Evolutionary conservation across 1,139 yeast genomes (phyloP).

Genomic region (Zygotorulaspora mrakii): DNA sequence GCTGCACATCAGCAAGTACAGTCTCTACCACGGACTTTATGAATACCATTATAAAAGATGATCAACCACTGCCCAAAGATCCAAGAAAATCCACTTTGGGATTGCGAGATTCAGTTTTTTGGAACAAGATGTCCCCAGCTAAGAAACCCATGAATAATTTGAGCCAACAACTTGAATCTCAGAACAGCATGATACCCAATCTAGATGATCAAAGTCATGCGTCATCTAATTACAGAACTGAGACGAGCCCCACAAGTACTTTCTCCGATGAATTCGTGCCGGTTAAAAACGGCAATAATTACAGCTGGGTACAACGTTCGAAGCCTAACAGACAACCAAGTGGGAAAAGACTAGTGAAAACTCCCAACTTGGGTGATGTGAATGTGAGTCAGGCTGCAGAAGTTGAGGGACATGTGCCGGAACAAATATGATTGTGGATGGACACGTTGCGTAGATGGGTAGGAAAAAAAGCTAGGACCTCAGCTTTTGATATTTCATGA

Average conservation of each 20-base stretch:
- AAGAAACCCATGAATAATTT: constrained; percentile 7
- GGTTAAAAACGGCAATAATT: constrained; percentile 29
- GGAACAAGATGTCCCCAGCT: constrained; percentile 15
- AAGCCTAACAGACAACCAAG: constrained; percentile 30
- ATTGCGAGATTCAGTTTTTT: constrained; percentile 43
- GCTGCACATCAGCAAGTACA: constrained; percentile 72
- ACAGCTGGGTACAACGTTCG: constrained; percentile 28
- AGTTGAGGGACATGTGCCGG: constrained; percentile 34
- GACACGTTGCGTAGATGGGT: not conserved
- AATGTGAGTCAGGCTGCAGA: constrained; percentile 27
- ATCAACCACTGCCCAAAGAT: constrained; percentile 43
- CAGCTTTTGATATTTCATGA: not conserved
- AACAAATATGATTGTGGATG: constrained; percentile 27
- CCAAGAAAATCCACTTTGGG: constrained; percentile 42
- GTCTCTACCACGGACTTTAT: constrained; percentile 82
- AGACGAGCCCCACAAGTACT: constrained; percentile 18
- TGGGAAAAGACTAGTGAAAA: constrained; percentile 29
- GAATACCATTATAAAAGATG: constrained; percentile 73
- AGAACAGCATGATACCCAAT: constrained; percentile 10
- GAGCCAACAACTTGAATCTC: constrained; percentile 8
- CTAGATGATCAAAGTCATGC: constrained; percentile 9
- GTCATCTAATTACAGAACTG: constrained; percentile 8
- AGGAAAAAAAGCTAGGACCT: not conserved
- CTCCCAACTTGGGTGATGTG: constrained; percentile 27
- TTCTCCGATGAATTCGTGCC: constrained; percentile 33